Evolutionary conservation across 768 basidiomycete genomes (phyloP).

Genomic region (Naganishia kalamii): DNA sequence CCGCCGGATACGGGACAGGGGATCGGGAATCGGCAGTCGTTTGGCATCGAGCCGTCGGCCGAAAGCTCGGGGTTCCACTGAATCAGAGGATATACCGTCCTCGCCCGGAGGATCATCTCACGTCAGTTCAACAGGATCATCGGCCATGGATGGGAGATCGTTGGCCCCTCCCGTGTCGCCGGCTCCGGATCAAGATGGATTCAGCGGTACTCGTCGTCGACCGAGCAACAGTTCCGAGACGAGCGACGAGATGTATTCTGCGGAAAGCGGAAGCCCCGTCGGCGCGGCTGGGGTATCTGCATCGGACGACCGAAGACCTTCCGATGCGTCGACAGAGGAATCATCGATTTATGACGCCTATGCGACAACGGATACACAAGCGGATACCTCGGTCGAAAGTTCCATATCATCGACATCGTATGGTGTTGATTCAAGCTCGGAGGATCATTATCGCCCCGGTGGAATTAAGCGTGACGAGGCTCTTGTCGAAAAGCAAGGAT

Average conservation of each 20-base stretch:
- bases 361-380: constrained; percentile 40
- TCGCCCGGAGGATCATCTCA: not conserved
- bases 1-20: constrained; percentile 52
- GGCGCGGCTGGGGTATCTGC: not conserved
- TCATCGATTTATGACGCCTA: constrained; percentile 79
- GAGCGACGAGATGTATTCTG: constrained; percentile 30
- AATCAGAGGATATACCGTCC: not conserved
- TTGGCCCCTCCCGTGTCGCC: not conserved
- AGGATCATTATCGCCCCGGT: not conserved
- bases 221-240: constrained; percentile 22
- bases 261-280: constrained; percentile 15
- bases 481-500: not conserved
- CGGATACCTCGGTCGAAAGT: constrained; percentile 22
- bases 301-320: constrained; percentile 43
- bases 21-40: not conserved
- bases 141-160: not conserved
- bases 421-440: not conserved
- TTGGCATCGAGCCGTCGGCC: constrained; percentile 6
- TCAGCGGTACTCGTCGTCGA: not conserved
- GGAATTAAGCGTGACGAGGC: not conserved
- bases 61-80: not conserved
- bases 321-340: constrained; percentile 65
- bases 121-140: not conserved
- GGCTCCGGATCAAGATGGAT: not conserved
- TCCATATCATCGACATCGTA: constrained; percentile 20